A percentile compares a stretch with the other conserved stretches of the same genome.
phyloP scores from a whole-genome alignment of 2,329 filamentous ascomycete genomes.

The Rosellinia necatrix region DNA sequence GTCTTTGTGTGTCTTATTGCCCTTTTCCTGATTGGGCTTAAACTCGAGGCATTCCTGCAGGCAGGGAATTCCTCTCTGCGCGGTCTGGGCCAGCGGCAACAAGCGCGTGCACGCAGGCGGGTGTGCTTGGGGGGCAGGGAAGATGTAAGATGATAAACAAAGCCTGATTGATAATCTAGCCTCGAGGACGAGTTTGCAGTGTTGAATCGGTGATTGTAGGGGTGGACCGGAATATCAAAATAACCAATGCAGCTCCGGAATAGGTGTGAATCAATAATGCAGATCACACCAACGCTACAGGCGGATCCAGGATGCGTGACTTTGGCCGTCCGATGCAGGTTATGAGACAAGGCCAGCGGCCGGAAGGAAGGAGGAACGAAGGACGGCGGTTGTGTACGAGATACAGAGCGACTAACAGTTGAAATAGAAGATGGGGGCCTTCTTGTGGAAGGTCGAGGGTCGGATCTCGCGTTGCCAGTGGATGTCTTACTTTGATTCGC shows the following conservation, averaged over 20 bases:
- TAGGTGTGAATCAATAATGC: slow-evolving; percentile 21
- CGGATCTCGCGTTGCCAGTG: not conserved
- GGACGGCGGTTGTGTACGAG: slow-evolving; percentile 1
- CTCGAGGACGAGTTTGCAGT: slow-evolving; percentile 1
- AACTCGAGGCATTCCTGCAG: slow-evolving; percentile 23
- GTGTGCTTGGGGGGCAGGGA: slow-evolving; percentile 11
- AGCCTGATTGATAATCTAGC: slow-evolving; percentile 13
- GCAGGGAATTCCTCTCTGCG: slow-evolving; percentile 19
- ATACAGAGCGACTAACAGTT: slow-evolving; percentile 1
- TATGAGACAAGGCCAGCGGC: slow-evolving; percentile 29
- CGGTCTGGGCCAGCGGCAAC: slow-evolving; percentile 25
- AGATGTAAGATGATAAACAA: slow-evolving; percentile 6
- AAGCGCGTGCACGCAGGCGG: slow-evolving; percentile 15
- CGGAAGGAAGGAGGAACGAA: slow-evolving; percentile 21
- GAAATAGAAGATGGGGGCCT: not conserved
- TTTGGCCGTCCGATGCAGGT: slow-evolving; percentile 22
- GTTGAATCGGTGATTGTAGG: slow-evolving; percentile 4
- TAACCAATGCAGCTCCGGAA: slow-evolving; percentile 11
- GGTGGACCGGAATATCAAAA: slow-evolving; percentile 11
- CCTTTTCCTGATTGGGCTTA: slow-evolving; percentile 23
- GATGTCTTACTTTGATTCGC: too few species aligned
- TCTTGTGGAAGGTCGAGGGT: slow-evolving; percentile 13
- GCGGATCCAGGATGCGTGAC: slow-evolving; percentile 26
- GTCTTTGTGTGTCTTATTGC: slow-evolving; percentile 22
- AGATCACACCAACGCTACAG: slow-evolving; percentile 24